phyloP scores from a whole-genome alignment of 1,284 basidiomycete species.

The Heterobasidion occidentale region DNA sequence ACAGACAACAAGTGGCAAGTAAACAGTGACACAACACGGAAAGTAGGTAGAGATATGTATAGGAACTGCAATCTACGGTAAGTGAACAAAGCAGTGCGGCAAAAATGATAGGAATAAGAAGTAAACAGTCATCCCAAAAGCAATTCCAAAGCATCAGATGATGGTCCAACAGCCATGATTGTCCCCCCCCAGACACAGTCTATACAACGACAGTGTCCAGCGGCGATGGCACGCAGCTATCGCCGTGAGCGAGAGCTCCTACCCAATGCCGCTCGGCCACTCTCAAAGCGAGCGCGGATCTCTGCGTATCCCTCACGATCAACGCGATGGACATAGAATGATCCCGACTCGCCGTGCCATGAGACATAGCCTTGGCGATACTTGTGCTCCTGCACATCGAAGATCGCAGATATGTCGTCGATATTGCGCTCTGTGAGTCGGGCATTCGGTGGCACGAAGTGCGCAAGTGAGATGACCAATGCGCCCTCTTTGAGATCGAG shows the following conservation, averaged over 20 bases:
- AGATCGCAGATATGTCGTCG: constrained; percentile 69
- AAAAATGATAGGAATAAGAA: too few species aligned
- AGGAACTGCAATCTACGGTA: too few species aligned
- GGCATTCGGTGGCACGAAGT: constrained; percentile 58
- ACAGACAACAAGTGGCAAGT: too few species aligned
- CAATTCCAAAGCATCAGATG: too few species aligned
- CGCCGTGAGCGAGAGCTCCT: constrained; percentile 9
- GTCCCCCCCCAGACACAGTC: too few species aligned
- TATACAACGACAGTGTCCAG: too few species aligned
- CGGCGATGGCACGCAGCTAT: background rate
- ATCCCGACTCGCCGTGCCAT: constrained; percentile 62
- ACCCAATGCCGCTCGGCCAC: background rate
- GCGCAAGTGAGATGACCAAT: constrained; percentile 65
- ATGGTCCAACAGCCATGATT: too few species aligned
- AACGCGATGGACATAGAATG: constrained; percentile 67
- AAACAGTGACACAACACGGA: too few species aligned
- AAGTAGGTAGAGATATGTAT: too few species aligned
- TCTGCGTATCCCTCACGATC: constrained; percentile 61
- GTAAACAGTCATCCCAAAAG: too few species aligned
- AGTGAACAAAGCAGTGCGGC: too few species aligned
- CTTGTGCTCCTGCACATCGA: constrained; percentile 58
- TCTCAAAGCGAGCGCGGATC: constrained; percentile 43
- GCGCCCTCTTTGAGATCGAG: constrained; percentile 76
- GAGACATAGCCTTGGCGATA: constrained; percentile 68
- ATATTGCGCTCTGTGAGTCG: constrained; percentile 70